Conservation (phyloP, 495 filamentous ascomycete genomes). For the Aspergillus biplanus region DNA sequence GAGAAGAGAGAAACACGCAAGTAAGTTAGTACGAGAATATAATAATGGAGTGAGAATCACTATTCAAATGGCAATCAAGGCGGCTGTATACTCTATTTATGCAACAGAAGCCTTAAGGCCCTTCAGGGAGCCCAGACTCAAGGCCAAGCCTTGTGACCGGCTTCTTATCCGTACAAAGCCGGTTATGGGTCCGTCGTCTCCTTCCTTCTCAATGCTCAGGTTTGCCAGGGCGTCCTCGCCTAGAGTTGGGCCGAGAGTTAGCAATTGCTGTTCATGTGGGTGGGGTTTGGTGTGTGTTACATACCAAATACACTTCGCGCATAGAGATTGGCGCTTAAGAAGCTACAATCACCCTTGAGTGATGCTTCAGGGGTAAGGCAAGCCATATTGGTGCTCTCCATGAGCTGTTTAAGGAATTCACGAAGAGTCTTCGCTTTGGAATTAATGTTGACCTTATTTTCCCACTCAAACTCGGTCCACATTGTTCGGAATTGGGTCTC, state of each 20-base stretch:
- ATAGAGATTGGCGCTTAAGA: conserved; percentile 96
- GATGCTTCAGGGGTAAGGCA: conserved; percentile 96
- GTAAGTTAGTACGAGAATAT: conserved; percentile 19
- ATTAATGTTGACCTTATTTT: conserved; percentile 99
- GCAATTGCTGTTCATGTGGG: conserved; percentile 10
- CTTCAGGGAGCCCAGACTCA: conserved; percentile 94
- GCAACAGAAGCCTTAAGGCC: conserved; percentile 70
- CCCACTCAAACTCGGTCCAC: conserved; percentile 99
- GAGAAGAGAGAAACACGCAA: conserved; percentile 30
- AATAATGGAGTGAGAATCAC: conserved; percentile 27
- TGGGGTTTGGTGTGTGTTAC: conserved; percentile 29
- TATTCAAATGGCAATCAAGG: conserved; percentile 27
- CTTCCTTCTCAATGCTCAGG: conserved; percentile 96
- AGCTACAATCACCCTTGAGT: conserved; percentile 96
- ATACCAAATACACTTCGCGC: conserved; percentile 98
- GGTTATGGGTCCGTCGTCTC: conserved; percentile 91
- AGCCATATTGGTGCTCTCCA: conserved; percentile 98
- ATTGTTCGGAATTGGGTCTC: conserved; percentile 99
- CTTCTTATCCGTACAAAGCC: conserved; percentile 99
- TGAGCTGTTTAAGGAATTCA: conserved; percentile 91
- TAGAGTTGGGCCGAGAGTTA: conserved; percentile 44
- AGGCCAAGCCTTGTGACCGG: conserved; percentile 91
- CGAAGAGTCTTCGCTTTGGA: conserved; percentile 91
- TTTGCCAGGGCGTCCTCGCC: conserved; percentile 99
- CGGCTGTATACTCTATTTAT: conserved; percentile 38